Evolutionary conservation across 129 eudicot species (phyloP), one percentile per base, ranked within the genome.

Genomic region (Centaurea solstitialis): DNA sequence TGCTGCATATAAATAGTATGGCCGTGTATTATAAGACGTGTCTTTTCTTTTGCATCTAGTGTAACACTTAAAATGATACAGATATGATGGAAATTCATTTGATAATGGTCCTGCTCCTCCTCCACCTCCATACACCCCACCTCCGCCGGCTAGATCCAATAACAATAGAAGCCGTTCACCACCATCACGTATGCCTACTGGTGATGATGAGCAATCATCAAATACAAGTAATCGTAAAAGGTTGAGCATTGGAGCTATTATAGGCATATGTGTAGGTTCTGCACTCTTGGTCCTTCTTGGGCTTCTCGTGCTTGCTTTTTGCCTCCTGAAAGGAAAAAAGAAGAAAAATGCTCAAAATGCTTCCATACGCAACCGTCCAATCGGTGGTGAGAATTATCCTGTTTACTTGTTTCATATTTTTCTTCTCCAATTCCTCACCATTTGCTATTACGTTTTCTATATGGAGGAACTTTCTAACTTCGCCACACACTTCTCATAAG

Each of bases 71-170:
- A n/a, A 62, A 69, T 75, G 75, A 20, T 89, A 75, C 92, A 95
- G 99, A 83, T 93, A 89, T 18, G 86, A 82, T 53, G 99, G 99
- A 35, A 95, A 95, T 77, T 80, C 97, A 35, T 95, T 95, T 78
- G 84, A 90, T 28, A 95, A 95, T 80, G 90, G 97, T 68, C 97
- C 95, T 70, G 99, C 98, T 79, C 99, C 98, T 70, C 99, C 99
- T 35, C 99, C 99, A 20, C 98, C 99, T 23, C 99, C 99, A 57
- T 86, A 72, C 83, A 85, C 94, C 41, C 64, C 97, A n/a, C 93
- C 95, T n/a, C 97, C 99, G 67, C 99, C 98, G 18, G 91, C 93
- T 82, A 95, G 86, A 84, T 50, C 97, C 73, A 82, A 37, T 62
- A 89, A 73, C 57, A 88, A 84, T 59, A 85, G 74, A 74, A 85